Percentiles rank a stretch among this genome's conserved stretches.
These are phyloP conservation scores for Davidsoniella virescens DNA, from an alignment of 2,329 filamentous ascomycete genomes.

Conservation along the genomic window DNA sequence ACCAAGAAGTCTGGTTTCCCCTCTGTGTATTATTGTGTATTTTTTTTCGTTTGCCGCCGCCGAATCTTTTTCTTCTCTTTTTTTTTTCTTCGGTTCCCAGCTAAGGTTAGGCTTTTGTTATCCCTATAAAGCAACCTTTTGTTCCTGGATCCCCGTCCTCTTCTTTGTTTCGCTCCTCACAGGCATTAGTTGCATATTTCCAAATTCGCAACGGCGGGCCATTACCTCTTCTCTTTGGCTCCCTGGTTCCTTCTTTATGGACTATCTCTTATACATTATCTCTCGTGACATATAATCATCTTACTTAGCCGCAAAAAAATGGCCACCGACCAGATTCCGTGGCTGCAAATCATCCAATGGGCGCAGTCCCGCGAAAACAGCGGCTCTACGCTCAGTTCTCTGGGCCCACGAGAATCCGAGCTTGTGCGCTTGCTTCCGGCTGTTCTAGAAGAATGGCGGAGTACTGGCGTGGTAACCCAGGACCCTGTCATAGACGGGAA, in stretches of 20 bases:
- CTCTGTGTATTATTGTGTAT: not conserved
- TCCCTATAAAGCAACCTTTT: not conserved
- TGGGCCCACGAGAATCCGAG: not conserved
- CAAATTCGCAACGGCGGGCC: too few species aligned
- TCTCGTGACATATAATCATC: too few species aligned
- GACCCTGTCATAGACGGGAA: not conserved
- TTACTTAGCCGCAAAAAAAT: not conserved
- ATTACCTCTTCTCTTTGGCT: too few species aligned
- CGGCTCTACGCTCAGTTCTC: too few species aligned
- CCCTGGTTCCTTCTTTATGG: too few species aligned
- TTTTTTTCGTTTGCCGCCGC: not conserved
- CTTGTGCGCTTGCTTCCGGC: slow-evolving; percentile 1
- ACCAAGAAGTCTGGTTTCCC: not conserved
- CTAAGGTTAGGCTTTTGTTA: not conserved
- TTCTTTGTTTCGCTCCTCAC: not conserved
- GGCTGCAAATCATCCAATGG: slow-evolving; percentile 8
- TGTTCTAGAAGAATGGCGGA: not conserved
- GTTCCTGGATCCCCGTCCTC: not conserved
- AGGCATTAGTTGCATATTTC: too few species aligned
- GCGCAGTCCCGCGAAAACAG: not conserved
- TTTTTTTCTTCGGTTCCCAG: not conserved
- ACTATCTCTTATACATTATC: too few species aligned
- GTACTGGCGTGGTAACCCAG: not conserved
- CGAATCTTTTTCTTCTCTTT: not conserved
- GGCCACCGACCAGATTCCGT: not conserved